Evolutionary conservation across 495 filamentous ascomycete genomes (phyloP), one percentile per base, ranked within the genome.

Genomic region (Lasiosphaeria hispida): DNA sequence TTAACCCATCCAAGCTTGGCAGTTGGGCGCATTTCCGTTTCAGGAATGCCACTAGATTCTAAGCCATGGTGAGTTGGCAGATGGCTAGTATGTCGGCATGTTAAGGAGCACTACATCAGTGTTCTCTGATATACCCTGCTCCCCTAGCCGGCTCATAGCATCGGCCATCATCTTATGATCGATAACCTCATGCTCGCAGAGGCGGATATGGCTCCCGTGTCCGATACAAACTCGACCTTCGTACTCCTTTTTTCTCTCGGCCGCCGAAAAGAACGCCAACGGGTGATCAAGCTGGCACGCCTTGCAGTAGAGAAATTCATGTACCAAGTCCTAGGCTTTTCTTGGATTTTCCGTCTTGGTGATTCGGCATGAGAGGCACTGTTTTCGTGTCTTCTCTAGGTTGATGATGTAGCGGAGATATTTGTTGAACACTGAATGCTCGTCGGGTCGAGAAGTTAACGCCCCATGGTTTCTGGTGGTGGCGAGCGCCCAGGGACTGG

Each of bases 101-200:
- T 13, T 5, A 13, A n/a, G 18, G 4, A n/a, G n/a, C n/a, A n/a
- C n/a, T n/a, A n/a, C n/a, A n/a, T n/a, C n/a, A n/a, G n/a, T n/a
- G n/a, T n/a, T n/a, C n/a, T n/a, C n/a, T n/a, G n/a, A n/a, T n/a
- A n/a, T n/a, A 6, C 43, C 43, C n/a, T 5, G 4, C 5, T n/a
- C 14, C 18, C 15, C 15, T n/a, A 47, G 4, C 18, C 23, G 10
- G 14, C 6, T 18, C 43, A n/a, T 5, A n/a, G n/a, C n/a, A n/a
- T n/a, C n/a, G n/a, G n/a, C n/a, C n/a, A n/a, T n/a, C n/a, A n/a
- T n/a, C n/a, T n/a, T n/a, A n/a, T n/a, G n/a, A 5, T n/a, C 23
- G 43, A 47, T 47, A 18, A 18, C 18, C 11, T 47, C 43, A 23
- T 47, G 43, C 43, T 47, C 43, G 43, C 43, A 47, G 14, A 47